Percentiles rank a stretch among this genome's conserved stretches.
Evolutionary conservation across 2,329 filamentous ascomycete genomes (phyloP).

Genomic region (Sporothrix variecibatus): DNA sequence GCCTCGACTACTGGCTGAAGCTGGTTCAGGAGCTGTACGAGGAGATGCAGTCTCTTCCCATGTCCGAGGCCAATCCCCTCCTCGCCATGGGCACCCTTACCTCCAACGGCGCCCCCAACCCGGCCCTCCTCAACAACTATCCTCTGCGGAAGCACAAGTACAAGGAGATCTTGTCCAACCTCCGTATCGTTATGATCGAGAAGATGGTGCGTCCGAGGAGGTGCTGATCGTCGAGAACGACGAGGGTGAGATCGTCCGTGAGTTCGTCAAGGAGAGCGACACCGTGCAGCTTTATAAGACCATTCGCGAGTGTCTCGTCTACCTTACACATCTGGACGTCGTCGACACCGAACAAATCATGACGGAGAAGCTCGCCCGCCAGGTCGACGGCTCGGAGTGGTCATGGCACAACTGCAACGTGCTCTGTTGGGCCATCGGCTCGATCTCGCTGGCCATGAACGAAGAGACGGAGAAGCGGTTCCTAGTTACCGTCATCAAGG

Average conservation of each 20-base stretch:
- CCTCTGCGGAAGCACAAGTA: slow-evolving; percentile 98
- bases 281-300: slow-evolving; percentile 99
- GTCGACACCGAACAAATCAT: slow-evolving; percentile 98
- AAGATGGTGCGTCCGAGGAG: slow-evolving; percentile 98
- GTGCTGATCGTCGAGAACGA: slow-evolving; percentile 99
- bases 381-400: slow-evolving; percentile 95
- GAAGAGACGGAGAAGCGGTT: slow-evolving; percentile 99
- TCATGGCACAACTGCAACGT: slow-evolving; percentile 99
- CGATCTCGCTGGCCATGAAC: slow-evolving; percentile 98
- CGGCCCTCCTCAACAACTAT: slow-evolving; percentile 81
- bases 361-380: slow-evolving; percentile 94
- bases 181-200: slow-evolving; percentile 98
- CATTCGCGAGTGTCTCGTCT: slow-evolving; percentile 93
- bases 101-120: slow-evolving; percentile 82
- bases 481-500: slow-evolving; percentile 97
- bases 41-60: slow-evolving; percentile 95
- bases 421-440: slow-evolving; percentile 98
- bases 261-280: slow-evolving; percentile 99
- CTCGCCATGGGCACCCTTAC: slow-evolving; percentile 75
- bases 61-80: slow-evolving; percentile 83
- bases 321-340: slow-evolving; percentile 95
- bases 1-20: slow-evolving; percentile 98
- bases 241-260: slow-evolving; percentile 96
- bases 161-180: slow-evolving; percentile 86
- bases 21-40: slow-evolving; percentile 97